Conservation (phyloP, 1,284 basidiomycete genomes). For the Ustilago loliicola region DNA sequence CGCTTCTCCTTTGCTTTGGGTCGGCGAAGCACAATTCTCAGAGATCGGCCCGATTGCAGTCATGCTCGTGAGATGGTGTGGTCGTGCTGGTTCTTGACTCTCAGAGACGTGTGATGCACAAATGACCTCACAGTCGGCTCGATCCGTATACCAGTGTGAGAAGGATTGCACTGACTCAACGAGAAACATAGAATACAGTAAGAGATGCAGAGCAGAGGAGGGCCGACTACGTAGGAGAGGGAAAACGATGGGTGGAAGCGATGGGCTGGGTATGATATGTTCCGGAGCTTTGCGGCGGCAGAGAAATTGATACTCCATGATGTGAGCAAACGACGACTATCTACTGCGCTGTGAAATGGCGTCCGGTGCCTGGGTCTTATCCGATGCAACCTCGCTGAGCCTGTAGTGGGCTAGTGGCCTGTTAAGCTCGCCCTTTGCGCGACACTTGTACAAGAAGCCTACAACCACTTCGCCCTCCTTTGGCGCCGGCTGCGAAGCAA, state of each 20-base stretch:
- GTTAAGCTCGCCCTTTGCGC: constrained; percentile 58
- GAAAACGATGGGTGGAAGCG: neutral
- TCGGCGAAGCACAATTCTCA: neutral
- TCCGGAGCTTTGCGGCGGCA: neutral
- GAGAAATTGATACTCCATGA: neutral
- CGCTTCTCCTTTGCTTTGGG: neutral
- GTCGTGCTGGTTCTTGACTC: neutral
- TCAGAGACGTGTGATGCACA: neutral
- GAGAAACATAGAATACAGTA: constrained; percentile 9
- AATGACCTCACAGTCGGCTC: no score
- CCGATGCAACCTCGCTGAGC: constrained; percentile 33
- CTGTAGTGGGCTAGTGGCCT: constrained; percentile 46
- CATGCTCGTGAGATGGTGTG: neutral
- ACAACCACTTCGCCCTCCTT: constrained; percentile 67
- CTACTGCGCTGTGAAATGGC: constrained; percentile 22
- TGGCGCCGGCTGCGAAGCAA: constrained; percentile 57
- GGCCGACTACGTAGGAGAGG: neutral
- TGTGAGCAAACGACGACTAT: neutral
- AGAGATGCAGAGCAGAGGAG: neutral
- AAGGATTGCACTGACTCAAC: neutral
- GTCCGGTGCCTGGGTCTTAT: constrained; percentile 18
- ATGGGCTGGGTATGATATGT: constrained; percentile 18
- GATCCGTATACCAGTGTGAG: neutral
- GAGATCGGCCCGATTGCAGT: neutral
- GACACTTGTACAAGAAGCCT: constrained; percentile 63